Base-by-base conservation (phyloP, 2,329 filamentous ascomycete species). In the Nigrograna mackinnonii region DNA sequence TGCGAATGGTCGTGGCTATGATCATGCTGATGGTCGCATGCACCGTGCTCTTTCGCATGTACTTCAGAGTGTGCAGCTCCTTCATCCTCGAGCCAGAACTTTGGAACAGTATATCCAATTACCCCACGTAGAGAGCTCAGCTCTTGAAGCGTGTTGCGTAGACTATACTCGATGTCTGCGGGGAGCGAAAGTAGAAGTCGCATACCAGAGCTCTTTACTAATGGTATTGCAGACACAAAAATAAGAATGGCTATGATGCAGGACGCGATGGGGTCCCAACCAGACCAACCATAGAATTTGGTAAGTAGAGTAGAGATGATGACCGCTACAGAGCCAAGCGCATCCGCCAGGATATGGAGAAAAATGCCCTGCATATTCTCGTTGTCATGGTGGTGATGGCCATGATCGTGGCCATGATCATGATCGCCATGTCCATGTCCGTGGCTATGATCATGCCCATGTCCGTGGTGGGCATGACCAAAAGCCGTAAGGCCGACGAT, bases 281-380 rank as follows among this genome's bases (percentile, higher is more conserved):
- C 90, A 5, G 89, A 82, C 91, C 92, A 97, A 13, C 88, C 87
- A 62, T 89, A 87, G 57, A 89, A 85, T 62, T 95, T 86, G 0
- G 95, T 95, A 17, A 97, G 76, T 1, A 89, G 74, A 0, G 94
- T 99, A 6, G 91, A 96, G 22, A 91, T 83, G 48, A 99, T 96
- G 35, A 99, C 94, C 1, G 94, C 94, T 1, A 91, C 87, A 41
- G 91, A 96, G 19, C 94, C 94, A 21, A 97, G 83, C 0, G 94
- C 95, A 65, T 99, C 94, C 5, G 94, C 94, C 20, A 97, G 78
- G 37, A 99, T 89, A 62, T 99, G 94, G 16, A 99, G 76, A 69
- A 95, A 99, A 53, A 99, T 97, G 11, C 94, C 94, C 57, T 94
- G 83, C 91, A 99, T 96, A 64, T 99, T 99, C 59, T 99, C 94